Percentiles rank a stretch among this genome's conserved stretches.
Evolutionary conservation across 129 eudicot genomes (phyloP).

Genomic region (Logfia minima): DNA sequence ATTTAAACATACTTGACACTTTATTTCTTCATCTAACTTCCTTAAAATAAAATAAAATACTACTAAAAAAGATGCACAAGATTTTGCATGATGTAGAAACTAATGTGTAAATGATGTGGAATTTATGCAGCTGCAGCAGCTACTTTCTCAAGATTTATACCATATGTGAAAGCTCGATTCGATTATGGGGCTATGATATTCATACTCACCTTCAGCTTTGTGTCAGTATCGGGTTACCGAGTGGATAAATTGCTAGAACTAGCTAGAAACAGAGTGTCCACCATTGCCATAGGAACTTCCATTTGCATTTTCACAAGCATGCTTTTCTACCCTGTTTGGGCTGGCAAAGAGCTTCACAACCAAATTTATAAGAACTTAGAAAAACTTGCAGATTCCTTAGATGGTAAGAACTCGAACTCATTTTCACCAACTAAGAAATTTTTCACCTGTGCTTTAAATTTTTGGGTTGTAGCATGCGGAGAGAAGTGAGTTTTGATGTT

Average conservation of each 20-base stretch:
- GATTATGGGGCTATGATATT: slow-evolving; percentile 88
- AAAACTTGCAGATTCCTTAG: slow-evolving; percentile 70
- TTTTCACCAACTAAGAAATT: background rate
- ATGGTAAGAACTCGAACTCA: slow-evolving; percentile 44
- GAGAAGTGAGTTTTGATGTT: slow-evolving; percentile 17
- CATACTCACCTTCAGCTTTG: slow-evolving; percentile 85
- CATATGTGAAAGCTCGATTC: slow-evolving; percentile 68
- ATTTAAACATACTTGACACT: background rate
- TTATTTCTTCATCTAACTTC: background rate
- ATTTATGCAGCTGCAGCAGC: slow-evolving; percentile 61
- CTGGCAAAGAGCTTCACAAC: slow-evolving; percentile 78
- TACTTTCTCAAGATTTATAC: slow-evolving; percentile 81
- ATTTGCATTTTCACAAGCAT: slow-evolving; percentile 62
- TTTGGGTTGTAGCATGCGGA: background rate
- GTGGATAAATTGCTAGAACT: slow-evolving; percentile 69
- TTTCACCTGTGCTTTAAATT: background rate
- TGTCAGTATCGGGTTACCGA: slow-evolving; percentile 82
- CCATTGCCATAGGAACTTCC: slow-evolving; percentile 74
- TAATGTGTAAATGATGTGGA: slow-evolving; percentile 17
- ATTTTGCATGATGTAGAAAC: slow-evolving; percentile 25
- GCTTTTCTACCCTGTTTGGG: slow-evolving; percentile 85
- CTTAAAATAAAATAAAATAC: background rate
- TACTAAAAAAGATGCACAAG: background rate
- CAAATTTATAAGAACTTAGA: slow-evolving; percentile 57
- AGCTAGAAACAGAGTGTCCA: slow-evolving; percentile 63